Evolutionary conservation across 768 basidiomycete genomes (phyloP), one percentile per base, ranked within the genome.

Genomic region (Phylloporus arenicola): DNA sequence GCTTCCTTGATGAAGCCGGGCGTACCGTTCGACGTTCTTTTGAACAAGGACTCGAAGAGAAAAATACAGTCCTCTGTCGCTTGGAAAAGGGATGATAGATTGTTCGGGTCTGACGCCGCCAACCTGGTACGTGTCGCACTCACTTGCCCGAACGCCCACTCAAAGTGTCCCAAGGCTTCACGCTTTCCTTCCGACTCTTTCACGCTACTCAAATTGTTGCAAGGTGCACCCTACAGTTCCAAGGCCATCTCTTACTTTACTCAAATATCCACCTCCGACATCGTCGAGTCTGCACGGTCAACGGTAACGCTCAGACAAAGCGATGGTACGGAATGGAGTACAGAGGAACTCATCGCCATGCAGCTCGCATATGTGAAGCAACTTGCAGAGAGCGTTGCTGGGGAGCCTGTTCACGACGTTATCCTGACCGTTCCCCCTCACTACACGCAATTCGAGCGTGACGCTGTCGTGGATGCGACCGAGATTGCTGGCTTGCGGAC

Each of bases 31-130:
- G 96, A 99, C 70, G 90, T 99, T 27, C 77, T 99, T 24, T 75
- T 98, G 50, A 96, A 97, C 73, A 90, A 90, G 66, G 95, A 97
- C 66, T 96, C 93, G 25, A 98, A 97, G 73, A 77, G 96, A 52
- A 98, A 98, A 72, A 91, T 96, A 27, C 86, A 88, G 57, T 83
- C 88, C 14, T 80, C 84, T 1, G 92, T 98, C 0, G 88, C 83
- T 10, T 95, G 93, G 88, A 95, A 96, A 70, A 83, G 83, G 59
- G 83, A 83, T 12, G 95, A 97, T 59, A 74, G 96, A 47, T 69
- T 92, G 30, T 95, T 98, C 70, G 92, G 92, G 6, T 72, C 80
- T 25, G 96, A 98, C 67, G 94, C 92, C 4, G 83, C 83, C 57
- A 88, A 86, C 68, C 70, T 96, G 55, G 94, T 95, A 67, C 57